These are phyloP conservation scores for Meyerozyma smithsonii DNA, from an alignment of 1,139 yeast genomes.

Conservation along the genomic window DNA sequence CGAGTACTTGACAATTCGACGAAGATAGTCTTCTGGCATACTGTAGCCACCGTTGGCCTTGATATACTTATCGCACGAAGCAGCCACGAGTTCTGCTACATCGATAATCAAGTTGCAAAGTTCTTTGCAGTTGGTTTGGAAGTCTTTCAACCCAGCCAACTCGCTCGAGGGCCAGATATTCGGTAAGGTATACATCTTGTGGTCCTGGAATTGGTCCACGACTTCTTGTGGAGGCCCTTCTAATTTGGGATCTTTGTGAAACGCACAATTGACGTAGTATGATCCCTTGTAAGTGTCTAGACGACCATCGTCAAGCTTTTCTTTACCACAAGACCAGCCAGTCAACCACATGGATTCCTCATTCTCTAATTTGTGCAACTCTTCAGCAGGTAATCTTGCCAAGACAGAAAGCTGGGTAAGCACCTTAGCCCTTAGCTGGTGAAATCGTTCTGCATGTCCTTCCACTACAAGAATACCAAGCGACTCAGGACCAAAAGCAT, in stretches of 20 bases:
- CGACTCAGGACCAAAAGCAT: conserved; percentile 56
- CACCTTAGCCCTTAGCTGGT: conserved; percentile 37
- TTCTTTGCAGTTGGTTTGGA: conserved; percentile 32
- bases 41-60: conserved; percentile 22
- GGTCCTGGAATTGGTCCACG: conserved; percentile 25
- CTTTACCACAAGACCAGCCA: conserved; percentile 68
- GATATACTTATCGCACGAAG: conserved; percentile 48
- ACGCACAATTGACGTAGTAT: conserved; percentile 57
- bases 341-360: conserved; percentile 49
- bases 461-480: conserved; percentile 50
- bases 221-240: conserved; percentile 43
- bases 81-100: conserved; percentile 48
- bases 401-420: conserved; percentile 42
- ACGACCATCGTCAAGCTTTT: conserved; percentile 34
- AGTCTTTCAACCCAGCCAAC: conserved; percentile 18
- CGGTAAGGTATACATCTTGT: conserved; percentile 42
- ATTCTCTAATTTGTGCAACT: conserved; percentile 36
- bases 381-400: conserved; percentile 35
- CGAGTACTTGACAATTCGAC: conserved; percentile 43
- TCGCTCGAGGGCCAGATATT: conserved; percentile 50
- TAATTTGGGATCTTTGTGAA: conserved; percentile 36
- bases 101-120: conserved; percentile 45
- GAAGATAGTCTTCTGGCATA: conserved; percentile 29
- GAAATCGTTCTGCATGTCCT: conserved; percentile 37
- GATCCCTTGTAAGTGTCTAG: conserved; percentile 58